These are phyloP conservation scores for Boletellus ananas DNA, from an alignment of 768 basidiomycete species.

Conservation along the genomic window DNA sequence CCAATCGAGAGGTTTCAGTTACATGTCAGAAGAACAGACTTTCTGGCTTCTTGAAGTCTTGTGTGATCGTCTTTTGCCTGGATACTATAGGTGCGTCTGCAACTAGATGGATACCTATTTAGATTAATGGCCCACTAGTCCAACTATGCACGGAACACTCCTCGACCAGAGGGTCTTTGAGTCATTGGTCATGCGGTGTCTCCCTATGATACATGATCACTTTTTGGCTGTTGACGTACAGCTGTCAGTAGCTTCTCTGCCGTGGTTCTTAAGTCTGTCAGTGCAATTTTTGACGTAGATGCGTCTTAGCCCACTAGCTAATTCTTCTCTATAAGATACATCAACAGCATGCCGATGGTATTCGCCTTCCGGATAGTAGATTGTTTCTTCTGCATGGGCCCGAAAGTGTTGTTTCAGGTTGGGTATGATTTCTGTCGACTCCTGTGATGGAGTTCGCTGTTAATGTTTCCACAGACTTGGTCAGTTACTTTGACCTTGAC, in stretches of 20 bases:
- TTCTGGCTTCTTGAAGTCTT: slow-evolving; percentile 96
- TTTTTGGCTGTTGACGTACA: slow-evolving; percentile 91
- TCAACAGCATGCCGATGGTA: slow-evolving; percentile 95
- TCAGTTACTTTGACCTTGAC: slow-evolving; percentile 31
- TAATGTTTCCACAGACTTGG: slow-evolving; percentile 45
- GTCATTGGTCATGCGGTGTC: slow-evolving; percentile 80
- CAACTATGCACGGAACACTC: slow-evolving; percentile 97
- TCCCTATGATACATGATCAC: slow-evolving; percentile 93
- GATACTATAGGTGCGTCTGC: slow-evolving; percentile 82
- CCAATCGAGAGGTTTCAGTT: slow-evolving; percentile 46
- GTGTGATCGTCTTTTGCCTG: slow-evolving; percentile 91
- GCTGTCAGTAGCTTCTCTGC: slow-evolving; percentile 91
- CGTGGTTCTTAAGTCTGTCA: slow-evolving; percentile 96
- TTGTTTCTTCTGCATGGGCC: slow-evolving; percentile 98
- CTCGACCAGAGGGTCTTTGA: slow-evolving; percentile 99
- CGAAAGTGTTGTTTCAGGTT: slow-evolving; percentile 97
- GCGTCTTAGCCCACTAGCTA: not conserved
- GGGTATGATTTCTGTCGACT: slow-evolving; percentile 49
- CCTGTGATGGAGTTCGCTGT: not conserved
- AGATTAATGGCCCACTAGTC: slow-evolving; percentile 42
- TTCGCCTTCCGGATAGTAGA: slow-evolving; percentile 98
- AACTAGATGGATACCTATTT: not conserved
- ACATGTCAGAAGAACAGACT: slow-evolving; percentile 98
- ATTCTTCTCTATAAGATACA: slow-evolving; percentile 48
- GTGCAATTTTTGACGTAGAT: slow-evolving; percentile 35